Evolutionary conservation across 2,329 filamentous ascomycete species (phyloP), one percentile per base, ranked within the genome.

Genomic region (Thielaviopsis punctulata): DNA sequence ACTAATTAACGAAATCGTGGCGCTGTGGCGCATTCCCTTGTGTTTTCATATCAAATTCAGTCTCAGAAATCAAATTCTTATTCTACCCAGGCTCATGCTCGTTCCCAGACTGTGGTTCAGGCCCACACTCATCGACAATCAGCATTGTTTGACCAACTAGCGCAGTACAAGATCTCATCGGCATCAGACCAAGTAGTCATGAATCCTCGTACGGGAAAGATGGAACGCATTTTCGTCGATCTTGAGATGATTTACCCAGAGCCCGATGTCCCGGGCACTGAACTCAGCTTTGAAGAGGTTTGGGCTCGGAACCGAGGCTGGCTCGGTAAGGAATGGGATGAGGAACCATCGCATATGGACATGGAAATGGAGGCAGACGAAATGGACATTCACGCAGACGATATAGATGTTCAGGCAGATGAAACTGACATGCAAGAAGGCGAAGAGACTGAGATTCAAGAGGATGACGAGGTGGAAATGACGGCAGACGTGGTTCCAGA

Each of bases 251-350:
- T 96, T 30, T 96, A 96, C 61, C 89, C 88, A 8, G 82, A 82
- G 39, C 77, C 79, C 21, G 76, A 82, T 45, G 76, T 84, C 55
- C 74, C 79, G 1, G 79, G 77, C 2, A 79, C 79, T 27, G 90
- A 95, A 65, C 75, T 85, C 56, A 90, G 86, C 61, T 94, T 96
- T 62, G 92, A 98, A 63, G 92, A 98, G 66, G 69, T 98, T 21
- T 80, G 88, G 67, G 90, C 90, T 25, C 75, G 74, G 43, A 79
- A 79, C 58, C 76, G 85, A 53, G 90, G 90, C 1, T 81, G 80
- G 70, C 66, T 84, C 30, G 68, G 77, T 57, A 70, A 70, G 45
- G 66, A 69, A 18, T 84, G 78, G 78, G 68, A 73, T 23, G 67
- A 71, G 4, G 68, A 72, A 48, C 36, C 36, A 18, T 41, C 36